Evolutionary conservation across 352 stramenopile species (phyloP), one percentile per base, ranked within the genome.

Genomic region (Pseudoperonospora humuli): DNA sequence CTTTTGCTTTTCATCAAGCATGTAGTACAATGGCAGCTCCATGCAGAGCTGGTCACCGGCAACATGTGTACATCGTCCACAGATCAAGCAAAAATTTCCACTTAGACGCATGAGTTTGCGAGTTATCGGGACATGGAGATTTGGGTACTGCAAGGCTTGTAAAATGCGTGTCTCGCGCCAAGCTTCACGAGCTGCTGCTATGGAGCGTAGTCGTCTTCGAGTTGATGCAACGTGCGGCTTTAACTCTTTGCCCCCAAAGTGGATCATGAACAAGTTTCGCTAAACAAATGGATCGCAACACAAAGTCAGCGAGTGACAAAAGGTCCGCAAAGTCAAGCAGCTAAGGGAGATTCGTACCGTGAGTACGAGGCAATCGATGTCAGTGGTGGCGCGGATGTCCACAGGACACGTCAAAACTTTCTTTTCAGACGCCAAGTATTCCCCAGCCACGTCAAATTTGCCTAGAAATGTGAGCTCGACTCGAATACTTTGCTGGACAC

Each of bases 71-170:
- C 67, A 41, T 15, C 76, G 63, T 0, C 75, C 75, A 48, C 77
- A 90, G 54, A 81, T 86, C 43, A 84, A 67, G 41, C 80, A 93
- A 29, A 54, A 60, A 32, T 93, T 93, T 18, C 70, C 75, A 41
- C 77, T 90, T 3, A 88, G 56, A 4, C 80, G 73, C 80, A 92
- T 90, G 52, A 90, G 75, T 49, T 88, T 89, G 33, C 75, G 67
- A 18, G 77, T 89, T 50, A 88, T 85, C 10, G 76, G 73, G 14
- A 88, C 69, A 19, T 71, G 74, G 34, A 87, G 43, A 31, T 75
- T 70, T 17, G 80, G 75, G 37, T 89, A 86, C 31, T 66, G 39
- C 36, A 85, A 54, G 6, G 77, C 76, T 40, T 90, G 77, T 24
- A 79, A 57, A 21, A 92, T 61, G 15, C 80, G 75, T 1, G 77